Percentiles rank a stretch among this genome's conserved stretches.
These are phyloP conservation scores for Saccharomyces cerevisiae DNA, from an alignment of 805 yeast genomes.

Conservation along the genomic window DNA sequence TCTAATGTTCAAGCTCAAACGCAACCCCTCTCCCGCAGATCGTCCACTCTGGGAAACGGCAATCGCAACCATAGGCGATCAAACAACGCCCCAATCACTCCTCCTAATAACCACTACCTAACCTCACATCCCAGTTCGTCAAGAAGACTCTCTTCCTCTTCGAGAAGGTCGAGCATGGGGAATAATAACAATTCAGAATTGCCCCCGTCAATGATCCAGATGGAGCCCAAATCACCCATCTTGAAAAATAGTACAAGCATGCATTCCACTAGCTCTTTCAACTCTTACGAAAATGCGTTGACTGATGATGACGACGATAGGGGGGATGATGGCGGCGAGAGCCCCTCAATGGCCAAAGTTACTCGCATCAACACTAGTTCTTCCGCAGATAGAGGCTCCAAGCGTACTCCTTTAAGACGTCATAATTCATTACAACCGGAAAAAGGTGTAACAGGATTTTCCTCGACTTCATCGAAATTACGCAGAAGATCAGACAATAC, in stretches of 20 bases:
- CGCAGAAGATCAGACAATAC: slow-evolving; percentile 12
- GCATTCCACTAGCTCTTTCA: slow-evolving; percentile 4
- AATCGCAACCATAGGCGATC: neutral
- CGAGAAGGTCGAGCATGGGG: slow-evolving; percentile 29
- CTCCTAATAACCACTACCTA: slow-evolving; percentile 16
- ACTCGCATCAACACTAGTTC: slow-evolving; percentile 4
- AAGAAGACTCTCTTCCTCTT: slow-evolving; percentile 9
- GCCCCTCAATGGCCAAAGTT: slow-evolving; percentile 2
- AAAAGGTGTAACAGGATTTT: slow-evolving; percentile 9
- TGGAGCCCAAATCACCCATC: slow-evolving; percentile 65
- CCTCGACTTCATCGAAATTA: slow-evolving; percentile 18
- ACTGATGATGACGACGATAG: slow-evolving; percentile 18
- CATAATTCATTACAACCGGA: slow-evolving; percentile 10
- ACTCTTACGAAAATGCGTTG: slow-evolving; percentile 18
- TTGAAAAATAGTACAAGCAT: slow-evolving; percentile 35
- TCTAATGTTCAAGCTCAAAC: slow-evolving; percentile 11
- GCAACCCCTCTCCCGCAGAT: neutral
- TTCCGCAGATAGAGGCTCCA: slow-evolving; percentile 5
- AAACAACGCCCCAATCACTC: slow-evolving; percentile 7
- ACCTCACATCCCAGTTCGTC: slow-evolving; percentile 3
- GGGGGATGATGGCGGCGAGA: slow-evolving; percentile 10
- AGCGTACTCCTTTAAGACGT: slow-evolving; percentile 9
- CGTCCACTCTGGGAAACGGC: neutral
- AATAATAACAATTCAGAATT: slow-evolving; percentile 21
- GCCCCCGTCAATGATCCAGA: slow-evolving; percentile 57